phyloP scores from a whole-genome alignment of 768 basidiomycete species.

The Lactifluus echinatus region DNA sequence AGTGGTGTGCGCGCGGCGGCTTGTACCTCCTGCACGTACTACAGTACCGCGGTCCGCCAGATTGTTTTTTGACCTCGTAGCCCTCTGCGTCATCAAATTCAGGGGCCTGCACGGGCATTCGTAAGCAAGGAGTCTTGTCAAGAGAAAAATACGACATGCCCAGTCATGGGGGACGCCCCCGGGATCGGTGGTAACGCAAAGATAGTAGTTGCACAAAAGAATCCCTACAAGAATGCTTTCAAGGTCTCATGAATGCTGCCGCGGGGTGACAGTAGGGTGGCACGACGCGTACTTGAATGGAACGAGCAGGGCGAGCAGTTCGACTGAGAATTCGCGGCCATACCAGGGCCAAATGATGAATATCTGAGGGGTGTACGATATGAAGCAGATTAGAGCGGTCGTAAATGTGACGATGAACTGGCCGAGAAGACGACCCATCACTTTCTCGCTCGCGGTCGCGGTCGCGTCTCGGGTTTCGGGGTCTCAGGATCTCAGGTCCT shows the following conservation, averaged over 20 bases:
- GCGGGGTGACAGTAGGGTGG: neutral
- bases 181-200: slow-evolving; percentile 77
- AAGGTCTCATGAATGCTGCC: slow-evolving; percentile 8
- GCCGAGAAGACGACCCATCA: slow-evolving; percentile 44
- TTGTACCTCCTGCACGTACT: slow-evolving; percentile 80
- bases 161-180: slow-evolving; percentile 72
- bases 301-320: slow-evolving; percentile 64
- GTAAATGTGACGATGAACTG: slow-evolving; percentile 60
- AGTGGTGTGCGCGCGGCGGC: slow-evolving; percentile 88
- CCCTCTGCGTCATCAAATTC: slow-evolving; percentile 56
- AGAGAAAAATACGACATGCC: slow-evolving; percentile 38
- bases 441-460: too few species aligned
- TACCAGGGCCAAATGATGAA: slow-evolving; percentile 95
- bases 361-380: slow-evolving; percentile 81
- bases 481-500: too few species aligned
- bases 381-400: slow-evolving; percentile 71
- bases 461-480: too few species aligned
- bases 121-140: neutral
- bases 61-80: slow-evolving; percentile 86
- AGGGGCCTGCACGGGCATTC: slow-evolving; percentile 48
- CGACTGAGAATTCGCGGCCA: slow-evolving; percentile 59
- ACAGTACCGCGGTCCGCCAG: slow-evolving; percentile 78
- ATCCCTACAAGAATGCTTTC: slow-evolving; percentile 63
- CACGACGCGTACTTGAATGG: slow-evolving; percentile 78
- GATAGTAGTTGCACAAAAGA: slow-evolving; percentile 82